Evolutionary conservation across 352 stramenopile genomes (phyloP).

Genomic region (Sclerospora graminicola): DNA sequence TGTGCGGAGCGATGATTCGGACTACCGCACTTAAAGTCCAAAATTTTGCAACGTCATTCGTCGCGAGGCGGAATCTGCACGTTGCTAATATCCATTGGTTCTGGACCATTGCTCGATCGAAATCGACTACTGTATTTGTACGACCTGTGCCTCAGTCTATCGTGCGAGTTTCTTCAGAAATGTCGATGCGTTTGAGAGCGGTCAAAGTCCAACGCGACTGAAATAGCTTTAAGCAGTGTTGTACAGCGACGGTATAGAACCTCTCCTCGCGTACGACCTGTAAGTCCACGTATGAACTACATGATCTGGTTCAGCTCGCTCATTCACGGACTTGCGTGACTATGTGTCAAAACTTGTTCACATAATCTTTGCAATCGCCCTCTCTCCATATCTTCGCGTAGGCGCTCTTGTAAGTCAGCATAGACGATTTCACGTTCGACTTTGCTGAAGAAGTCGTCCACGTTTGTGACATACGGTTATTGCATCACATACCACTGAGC

Average conservation of each 20-base stretch:
- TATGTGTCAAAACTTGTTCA: too few species aligned
- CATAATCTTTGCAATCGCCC: too few species aligned
- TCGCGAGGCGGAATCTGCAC: background rate
- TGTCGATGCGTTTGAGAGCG: background rate
- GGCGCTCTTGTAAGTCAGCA: too few species aligned
- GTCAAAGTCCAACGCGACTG: background rate
- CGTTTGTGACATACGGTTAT: constrained; percentile 4
- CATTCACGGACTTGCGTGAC: constrained; percentile 5
- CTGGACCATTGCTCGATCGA: too few species aligned
- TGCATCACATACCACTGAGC: constrained; percentile 9
- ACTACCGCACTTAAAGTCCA: background rate
- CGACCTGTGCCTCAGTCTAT: background rate
- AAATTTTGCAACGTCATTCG: background rate
- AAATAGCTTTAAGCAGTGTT: background rate
- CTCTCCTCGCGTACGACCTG: too few species aligned
- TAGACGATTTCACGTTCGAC: too few species aligned
- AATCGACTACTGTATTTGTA: background rate
- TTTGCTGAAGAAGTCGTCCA: too few species aligned
- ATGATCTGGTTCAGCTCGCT: constrained; percentile 3
- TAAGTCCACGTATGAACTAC: constrained; percentile 1
- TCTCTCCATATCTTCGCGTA: too few species aligned
- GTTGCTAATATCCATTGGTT: too few species aligned
- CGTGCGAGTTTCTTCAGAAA: too few species aligned
- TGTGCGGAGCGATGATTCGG: too few species aligned
- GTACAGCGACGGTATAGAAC: background rate